Percentiles rank a stretch among this genome's conserved stretches.
phyloP scores from a whole-genome alignment of 345 rosid species.

The Eucalyptus tenuipes region DNA sequence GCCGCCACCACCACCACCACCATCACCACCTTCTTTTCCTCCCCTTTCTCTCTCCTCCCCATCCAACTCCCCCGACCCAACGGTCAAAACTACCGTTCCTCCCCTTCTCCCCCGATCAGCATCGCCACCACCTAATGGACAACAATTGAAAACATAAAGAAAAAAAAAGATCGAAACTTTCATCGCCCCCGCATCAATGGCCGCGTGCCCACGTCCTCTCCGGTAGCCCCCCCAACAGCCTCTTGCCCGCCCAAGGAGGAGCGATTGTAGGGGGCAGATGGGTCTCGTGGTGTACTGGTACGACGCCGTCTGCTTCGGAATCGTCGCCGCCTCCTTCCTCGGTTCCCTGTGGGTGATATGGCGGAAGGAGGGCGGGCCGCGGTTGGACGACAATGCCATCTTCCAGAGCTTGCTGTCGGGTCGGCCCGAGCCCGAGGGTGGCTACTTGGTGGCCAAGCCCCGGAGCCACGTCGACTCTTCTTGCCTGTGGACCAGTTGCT shows the following conservation, averaged over 20 bases:
- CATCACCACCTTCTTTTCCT: background rate
- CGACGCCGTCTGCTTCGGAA: background rate
- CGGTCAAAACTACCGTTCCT: conserved; percentile 30
- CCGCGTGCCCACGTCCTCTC: background rate
- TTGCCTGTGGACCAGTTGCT: conserved; percentile 65
- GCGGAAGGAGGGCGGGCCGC: conserved; percentile 1
- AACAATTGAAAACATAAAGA: background rate
- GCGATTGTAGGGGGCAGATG: background rate
- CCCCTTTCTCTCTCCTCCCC: background rate
- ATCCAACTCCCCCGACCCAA: background rate
- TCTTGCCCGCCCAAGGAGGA: background rate
- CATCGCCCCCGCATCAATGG: background rate
- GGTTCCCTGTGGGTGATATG: conserved; percentile 3
- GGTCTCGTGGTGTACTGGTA: background rate
- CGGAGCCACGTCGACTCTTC: background rate
- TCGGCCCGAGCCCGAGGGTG: background rate
- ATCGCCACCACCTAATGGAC: background rate
- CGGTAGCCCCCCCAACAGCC: background rate
- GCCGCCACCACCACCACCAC: background rate
- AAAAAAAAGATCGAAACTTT: background rate
- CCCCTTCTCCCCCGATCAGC: background rate
- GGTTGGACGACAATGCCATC: conserved; percentile 4
- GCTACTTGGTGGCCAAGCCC: background rate
- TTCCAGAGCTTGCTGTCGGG: background rate
- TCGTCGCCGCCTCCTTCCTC: background rate